A percentile compares a stretch with the other conserved stretches of the same genome.
Conservation (phyloP, 495 filamentous ascomycete genomes). For the Hyaloscypha variabilis region DNA sequence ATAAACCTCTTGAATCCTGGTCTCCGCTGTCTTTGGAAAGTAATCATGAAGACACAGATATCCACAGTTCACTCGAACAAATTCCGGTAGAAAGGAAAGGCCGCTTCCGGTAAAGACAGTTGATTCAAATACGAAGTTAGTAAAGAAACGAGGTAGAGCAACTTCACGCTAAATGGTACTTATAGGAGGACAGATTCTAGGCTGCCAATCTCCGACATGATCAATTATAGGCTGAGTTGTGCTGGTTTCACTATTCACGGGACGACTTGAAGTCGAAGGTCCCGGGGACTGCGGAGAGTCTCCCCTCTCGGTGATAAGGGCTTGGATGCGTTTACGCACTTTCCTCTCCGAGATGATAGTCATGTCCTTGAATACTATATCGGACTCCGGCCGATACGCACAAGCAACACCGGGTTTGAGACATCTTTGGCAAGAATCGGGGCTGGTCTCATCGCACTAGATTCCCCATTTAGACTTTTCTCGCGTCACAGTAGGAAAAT, state of each 20-base stretch:
- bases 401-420: not conserved
- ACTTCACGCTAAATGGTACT: conserved; percentile 4
- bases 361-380: conserved; percentile 5
- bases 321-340: not conserved
- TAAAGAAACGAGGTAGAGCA: conserved; percentile 2
- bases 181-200: not conserved
- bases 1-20: no score
- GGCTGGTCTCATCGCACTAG: not conserved
- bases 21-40: no score
- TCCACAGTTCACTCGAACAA: no score
- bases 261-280: not conserved
- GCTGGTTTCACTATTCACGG: not conserved
- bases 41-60: no score
- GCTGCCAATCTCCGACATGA: not conserved
- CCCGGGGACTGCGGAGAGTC: not conserved
- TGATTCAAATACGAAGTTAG: not conserved
- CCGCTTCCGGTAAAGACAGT: not conserved
- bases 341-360: not conserved
- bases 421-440: not conserved
- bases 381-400: conserved; percentile 1
- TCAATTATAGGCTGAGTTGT: not conserved
- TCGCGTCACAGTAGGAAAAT: no score
- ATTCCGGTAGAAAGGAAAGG: not conserved
- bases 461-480: no score
- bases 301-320: not conserved